Conservation (phyloP, 2,329 filamentous ascomycete genomes). For the Cryphonectria nitschkei region DNA sequence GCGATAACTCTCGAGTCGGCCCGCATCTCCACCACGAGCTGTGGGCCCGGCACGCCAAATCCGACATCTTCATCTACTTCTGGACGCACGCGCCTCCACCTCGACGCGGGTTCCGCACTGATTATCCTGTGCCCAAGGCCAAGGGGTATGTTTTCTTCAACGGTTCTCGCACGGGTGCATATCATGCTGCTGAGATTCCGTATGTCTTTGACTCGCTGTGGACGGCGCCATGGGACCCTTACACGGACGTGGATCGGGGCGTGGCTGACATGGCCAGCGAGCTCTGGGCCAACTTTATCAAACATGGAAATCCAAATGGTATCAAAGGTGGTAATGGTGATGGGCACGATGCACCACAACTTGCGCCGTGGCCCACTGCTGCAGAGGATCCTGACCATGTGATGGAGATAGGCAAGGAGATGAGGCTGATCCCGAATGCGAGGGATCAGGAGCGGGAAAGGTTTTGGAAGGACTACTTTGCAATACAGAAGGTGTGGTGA, state of each 20-base stretch:
- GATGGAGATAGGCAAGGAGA: conserved; percentile 7
- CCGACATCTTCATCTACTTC: conserved; percentile 37
- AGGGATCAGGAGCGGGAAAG: not conserved
- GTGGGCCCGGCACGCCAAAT: conserved; percentile 33
- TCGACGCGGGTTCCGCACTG: conserved; percentile 22
- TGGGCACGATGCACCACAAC: not conserved
- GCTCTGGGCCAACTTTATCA: conserved; percentile 10
- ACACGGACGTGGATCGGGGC: not conserved
- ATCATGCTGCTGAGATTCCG: conserved; percentile 8
- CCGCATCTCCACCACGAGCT: conserved; percentile 29
- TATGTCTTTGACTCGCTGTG: conserved; percentile 13
- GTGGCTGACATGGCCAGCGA: conserved; percentile 3
- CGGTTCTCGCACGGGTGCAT: not conserved
- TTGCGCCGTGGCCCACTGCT: conserved; percentile 2
- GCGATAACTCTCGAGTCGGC: conserved; percentile 7
- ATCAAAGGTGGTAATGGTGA: not conserved
- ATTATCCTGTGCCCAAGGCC: conserved; percentile 1
- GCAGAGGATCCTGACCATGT: conserved; percentile 8
- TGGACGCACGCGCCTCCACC: conserved; percentile 37
- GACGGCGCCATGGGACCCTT: conserved; percentile 1
- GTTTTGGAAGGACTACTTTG: conserved; percentile 11
- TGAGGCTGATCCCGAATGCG: conserved; percentile 4
- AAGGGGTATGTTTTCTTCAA: conserved; percentile 10
- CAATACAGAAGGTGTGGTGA: conserved; percentile 9
- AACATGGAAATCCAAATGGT: conserved; percentile 3